phyloP scores from a whole-genome alignment of 148 eudicot species.

The Cornus controversa region DNA sequence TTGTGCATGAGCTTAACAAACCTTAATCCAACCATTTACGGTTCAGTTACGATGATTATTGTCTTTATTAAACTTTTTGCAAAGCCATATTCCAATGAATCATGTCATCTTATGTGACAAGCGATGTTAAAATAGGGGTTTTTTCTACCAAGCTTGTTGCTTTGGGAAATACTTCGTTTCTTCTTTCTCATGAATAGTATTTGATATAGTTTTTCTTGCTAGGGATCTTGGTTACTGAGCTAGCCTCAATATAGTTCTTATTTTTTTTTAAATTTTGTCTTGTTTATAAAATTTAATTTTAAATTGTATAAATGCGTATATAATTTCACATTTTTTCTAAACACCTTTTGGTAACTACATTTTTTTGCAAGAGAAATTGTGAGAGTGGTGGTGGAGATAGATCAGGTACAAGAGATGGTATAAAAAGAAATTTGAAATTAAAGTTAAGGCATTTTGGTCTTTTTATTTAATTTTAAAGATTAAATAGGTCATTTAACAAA shows the following conservation, averaged over 20 bases:
- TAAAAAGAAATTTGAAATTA: no score
- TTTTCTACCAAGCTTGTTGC: not conserved
- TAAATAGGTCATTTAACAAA: no score
- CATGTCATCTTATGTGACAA: not conserved
- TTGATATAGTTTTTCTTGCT: not conserved
- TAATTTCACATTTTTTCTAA: not conserved
- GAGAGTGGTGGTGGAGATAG: no score
- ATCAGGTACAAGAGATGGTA: no score
- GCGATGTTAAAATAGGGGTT: not conserved
- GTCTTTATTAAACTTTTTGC: not conserved
- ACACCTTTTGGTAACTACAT: not conserved
- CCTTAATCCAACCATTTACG: not conserved
- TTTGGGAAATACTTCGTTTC: not conserved
- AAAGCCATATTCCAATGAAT: not conserved
- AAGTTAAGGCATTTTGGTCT: no score
- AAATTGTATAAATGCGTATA: not conserved
- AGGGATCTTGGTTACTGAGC: not conserved
- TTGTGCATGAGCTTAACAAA: not conserved
- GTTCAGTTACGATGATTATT: not conserved
- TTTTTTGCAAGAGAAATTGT: slow-evolving; percentile 12
- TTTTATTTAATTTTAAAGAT: no score
- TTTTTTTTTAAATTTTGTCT: no score
- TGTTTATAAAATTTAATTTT: no score
- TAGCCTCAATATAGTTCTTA: not conserved
- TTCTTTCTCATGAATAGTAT: not conserved